Base-by-base conservation (phyloP, 2,329 filamentous ascomycete genomes). In the Aureobasidium sp. region DNA sequence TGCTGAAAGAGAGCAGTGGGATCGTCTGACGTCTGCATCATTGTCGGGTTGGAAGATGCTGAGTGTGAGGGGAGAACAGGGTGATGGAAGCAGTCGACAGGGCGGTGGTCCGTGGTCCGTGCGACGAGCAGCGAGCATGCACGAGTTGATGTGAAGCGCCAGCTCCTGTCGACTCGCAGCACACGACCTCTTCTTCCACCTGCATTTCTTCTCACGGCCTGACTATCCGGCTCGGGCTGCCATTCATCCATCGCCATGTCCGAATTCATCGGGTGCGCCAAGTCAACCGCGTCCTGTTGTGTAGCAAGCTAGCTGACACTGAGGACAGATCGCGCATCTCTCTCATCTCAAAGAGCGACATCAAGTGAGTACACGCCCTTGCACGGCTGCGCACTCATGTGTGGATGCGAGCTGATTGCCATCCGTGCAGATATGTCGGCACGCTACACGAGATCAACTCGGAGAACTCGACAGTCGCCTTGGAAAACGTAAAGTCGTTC, bases 371-470 rank as follows among this genome's bases (percentile, higher is more conserved):
- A 53, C 57, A 55, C 57, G 58, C 59, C 54, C 27, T 17, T 49
- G 53, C 51, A 19, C 25, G 32, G 10, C 22, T 32, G 17, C 25
- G 11, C 29, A 21, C 39, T 24, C 16, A 5, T 2, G 21, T 8
- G 17, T 5, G 3, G 16, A 6, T 19, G 16, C 16, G 25, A 37
- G 45, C 56, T 49, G 32, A 55, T 37, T 41, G 27, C 40, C 11
- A 35, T 5, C n/a, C 14, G 10, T 57, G 55, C 66, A 96, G 90
- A 73, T 97, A 97, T 75, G 88, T 95, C 66, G 93, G 93, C 62
- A 91, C 87, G 52, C 83, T 98, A 49, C 90, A 96, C 74, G 88
- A 96, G 71, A 98, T 98, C 80, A 96, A 96, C 72, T 95, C 91
- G 58, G 90, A 95, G 71, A 87, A 89, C 63, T 94, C 91, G 41